A percentile compares a stretch with the other conserved stretches of the same genome.
Evolutionary conservation across 352 stramenopile species (phyloP).

Genomic region (Hyaloperonospora brassicae): DNA sequence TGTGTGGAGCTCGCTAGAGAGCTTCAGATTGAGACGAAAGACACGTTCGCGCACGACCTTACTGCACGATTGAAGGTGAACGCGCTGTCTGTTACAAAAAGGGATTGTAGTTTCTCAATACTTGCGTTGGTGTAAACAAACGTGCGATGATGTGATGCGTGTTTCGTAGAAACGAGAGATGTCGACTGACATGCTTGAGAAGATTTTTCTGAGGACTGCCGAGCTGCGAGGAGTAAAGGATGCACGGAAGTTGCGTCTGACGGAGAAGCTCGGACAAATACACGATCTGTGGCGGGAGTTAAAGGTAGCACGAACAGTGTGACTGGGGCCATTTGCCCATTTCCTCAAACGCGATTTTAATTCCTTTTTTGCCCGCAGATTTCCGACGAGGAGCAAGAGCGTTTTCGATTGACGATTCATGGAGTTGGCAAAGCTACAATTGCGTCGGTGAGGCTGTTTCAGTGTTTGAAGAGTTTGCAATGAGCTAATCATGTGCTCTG

Average conservation of each 20-base stretch:
- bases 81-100: neutral
- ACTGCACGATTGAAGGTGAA: conserved; percentile 23
- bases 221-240: conserved; percentile 30
- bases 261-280: conserved; percentile 30
- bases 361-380: conserved; percentile 13
- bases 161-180: conserved; percentile 16
- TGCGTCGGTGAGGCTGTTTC: conserved; percentile 14
- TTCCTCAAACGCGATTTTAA: neutral
- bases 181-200: conserved; percentile 26
- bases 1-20: conserved; percentile 21
- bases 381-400: conserved; percentile 21
- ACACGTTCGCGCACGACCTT: conserved; percentile 16
- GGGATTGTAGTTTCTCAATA: too few species aligned
- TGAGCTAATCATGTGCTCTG: neutral
- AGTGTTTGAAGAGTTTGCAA: neutral
- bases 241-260: conserved; percentile 17
- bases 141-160: neutral
- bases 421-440: conserved; percentile 22
- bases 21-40: conserved; percentile 18
- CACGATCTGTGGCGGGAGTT: conserved; percentile 28
- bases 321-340: neutral
- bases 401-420: conserved; percentile 21
- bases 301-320: conserved; percentile 8
- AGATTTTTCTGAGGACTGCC: conserved; percentile 27
- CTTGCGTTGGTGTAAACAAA: too few species aligned